Conservation (phyloP, 2,329 filamentous ascomycete species). For the Arthroderma sp. region DNA sequence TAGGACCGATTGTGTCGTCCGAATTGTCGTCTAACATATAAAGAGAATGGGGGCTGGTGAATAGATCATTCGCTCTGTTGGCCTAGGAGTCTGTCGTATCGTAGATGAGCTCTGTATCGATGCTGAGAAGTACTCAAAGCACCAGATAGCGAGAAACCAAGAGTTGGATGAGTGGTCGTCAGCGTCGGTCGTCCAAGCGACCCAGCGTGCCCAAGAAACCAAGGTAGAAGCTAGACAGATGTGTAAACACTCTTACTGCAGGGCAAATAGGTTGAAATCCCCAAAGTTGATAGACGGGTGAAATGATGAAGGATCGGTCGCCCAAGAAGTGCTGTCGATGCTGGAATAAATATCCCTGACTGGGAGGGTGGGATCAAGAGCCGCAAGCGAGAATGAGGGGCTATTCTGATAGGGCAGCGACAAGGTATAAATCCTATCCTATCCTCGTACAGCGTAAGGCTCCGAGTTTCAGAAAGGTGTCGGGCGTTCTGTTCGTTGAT, state of each 20-base stretch:
- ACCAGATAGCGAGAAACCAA: not conserved
- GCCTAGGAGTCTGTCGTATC: no score
- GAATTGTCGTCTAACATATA: no score
- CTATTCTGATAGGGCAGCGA: not conserved
- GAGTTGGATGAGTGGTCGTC: not conserved
- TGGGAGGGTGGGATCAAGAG: not conserved
- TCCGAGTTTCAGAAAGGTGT: not conserved
- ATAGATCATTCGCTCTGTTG: no score
- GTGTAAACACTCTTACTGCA: not conserved
- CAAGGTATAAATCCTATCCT: not conserved
- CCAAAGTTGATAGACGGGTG: not conserved
- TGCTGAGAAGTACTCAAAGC: no score
- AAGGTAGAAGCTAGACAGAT: not conserved
- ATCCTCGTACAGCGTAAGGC: not conserved
- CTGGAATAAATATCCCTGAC: not conserved
- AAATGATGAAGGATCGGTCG: not conserved
- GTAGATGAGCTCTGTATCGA: no score
- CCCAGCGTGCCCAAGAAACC: no score
- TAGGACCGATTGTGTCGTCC: no score
- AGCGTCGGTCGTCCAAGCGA: not conserved
- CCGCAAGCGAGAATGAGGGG: constrained; percentile 3
- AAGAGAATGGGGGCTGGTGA: no score
- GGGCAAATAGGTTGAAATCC: not conserved
- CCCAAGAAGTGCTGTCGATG: not conserved
- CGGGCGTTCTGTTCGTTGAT: not conserved